Evolutionary conservation across 805 yeast genomes (phyloP).

Genomic region (Zygoascus flipseniorum): DNA sequence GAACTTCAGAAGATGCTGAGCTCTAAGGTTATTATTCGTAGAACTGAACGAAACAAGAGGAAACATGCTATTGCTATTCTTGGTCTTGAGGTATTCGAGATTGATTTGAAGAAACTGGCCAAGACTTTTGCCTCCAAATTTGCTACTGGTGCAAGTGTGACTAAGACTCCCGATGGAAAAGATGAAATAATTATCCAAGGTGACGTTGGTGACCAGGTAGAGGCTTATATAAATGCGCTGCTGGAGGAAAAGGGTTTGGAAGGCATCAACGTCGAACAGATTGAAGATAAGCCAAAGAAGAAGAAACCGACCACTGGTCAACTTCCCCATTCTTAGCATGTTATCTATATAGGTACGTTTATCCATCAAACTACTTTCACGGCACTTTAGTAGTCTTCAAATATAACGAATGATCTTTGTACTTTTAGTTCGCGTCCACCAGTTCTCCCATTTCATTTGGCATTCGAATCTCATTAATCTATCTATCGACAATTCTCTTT

Average conservation of each 20-base stretch:
- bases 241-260: conserved; percentile 74
- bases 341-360: background rate
- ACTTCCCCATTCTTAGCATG: background rate
- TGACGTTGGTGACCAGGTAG: conserved; percentile 89
- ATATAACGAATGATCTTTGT: too few species aligned
- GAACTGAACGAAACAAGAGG: conserved; percentile 84
- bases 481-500: too few species aligned
- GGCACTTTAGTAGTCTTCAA: too few species aligned
- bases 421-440: too few species aligned
- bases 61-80: conserved; percentile 79
- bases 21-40: conserved; percentile 74
- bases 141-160: conserved; percentile 92
- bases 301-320: conserved; percentile 28
- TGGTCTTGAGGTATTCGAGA: conserved; percentile 81
- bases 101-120: conserved; percentile 83
- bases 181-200: conserved; percentile 92
- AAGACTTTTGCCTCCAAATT: conserved; percentile 89
- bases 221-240: conserved; percentile 58
- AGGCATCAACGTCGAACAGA: conserved; percentile 81
- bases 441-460: too few species aligned
- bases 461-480: too few species aligned
- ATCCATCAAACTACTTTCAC: too few species aligned
- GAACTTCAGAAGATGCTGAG: conserved; percentile 70
- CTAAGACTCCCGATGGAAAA: conserved; percentile 82
- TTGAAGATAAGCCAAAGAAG: conserved; percentile 74